Evolutionary conservation across 1,284 basidiomycete species (phyloP), one percentile per base, ranked within the genome.

Genomic region (Microbotryum silenes-acaulis): DNA sequence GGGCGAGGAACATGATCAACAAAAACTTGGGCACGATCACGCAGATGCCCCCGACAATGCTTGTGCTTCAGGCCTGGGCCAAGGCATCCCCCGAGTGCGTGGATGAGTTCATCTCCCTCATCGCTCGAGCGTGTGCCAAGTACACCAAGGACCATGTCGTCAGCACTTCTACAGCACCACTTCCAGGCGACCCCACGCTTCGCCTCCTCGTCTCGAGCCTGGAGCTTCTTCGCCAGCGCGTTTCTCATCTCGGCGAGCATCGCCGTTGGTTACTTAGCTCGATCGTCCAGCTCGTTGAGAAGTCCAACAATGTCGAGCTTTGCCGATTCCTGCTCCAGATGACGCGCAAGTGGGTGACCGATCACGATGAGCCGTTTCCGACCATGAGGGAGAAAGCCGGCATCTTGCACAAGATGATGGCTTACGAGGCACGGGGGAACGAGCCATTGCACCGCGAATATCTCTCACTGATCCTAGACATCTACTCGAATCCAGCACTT

Each of bases 331-430:
- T 97, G 68, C 82, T 99, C 25, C 87, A 91, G 59, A 83, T 94
- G 66, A 84, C 90, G 63, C 83, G 88, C 57, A 86, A 88, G 53
- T 98, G 96, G 94, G 85, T 88, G 23, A 78, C 92, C 70, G 85
- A 89, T 51, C 86, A 86, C 57, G 91, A 93, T 61, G 79, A 84
- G 1, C 60, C 72, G 37, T 89, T 89, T 72, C 91, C 93, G 2
- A 91, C 89, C 0, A 87, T 91, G 81, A 97, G 97, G 77, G 97
- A 99, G 77, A 98, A 97, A 76, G 88, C 93, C 1, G 85, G 82
- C 37, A 78, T 98, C 44, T 75, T 98, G 64, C 83, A 90, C 73
- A 92, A 91, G 75, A 97, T 99, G 91, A 82, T 84, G 33, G 80
- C 83, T 21, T 96, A 89, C 74, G 94, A 98, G 77, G 66, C 70